phyloP scores from a whole-genome alignment of 306 rosid genomes.

The Quercus engelmannii region DNA sequence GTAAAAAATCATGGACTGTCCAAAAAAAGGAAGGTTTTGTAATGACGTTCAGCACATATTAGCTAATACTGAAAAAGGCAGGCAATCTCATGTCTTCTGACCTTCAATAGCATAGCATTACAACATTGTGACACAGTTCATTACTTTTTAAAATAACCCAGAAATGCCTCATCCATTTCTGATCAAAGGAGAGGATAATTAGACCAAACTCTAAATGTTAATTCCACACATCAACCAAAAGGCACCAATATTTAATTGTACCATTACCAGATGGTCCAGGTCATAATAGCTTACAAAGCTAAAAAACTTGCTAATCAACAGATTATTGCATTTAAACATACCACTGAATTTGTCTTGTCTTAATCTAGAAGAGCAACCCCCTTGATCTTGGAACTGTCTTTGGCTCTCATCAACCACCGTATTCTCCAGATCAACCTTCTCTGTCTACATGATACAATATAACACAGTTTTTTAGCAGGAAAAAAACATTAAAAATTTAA shows the following conservation, averaged over 20 bases:
- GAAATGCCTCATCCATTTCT: slow-evolving; percentile 13
- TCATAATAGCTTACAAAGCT: background rate
- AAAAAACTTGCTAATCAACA: background rate
- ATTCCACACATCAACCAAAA: background rate
- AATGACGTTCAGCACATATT: background rate
- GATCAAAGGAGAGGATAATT: background rate
- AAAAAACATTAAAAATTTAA: background rate
- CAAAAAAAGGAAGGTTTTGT: background rate
- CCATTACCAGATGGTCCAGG: background rate
- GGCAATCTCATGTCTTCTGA: background rate
- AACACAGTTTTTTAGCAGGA: slow-evolving; percentile 32
- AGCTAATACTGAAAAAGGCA: background rate
- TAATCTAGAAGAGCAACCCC: slow-evolving; percentile 52
- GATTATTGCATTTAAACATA: slow-evolving; percentile 33
- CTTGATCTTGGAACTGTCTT: slow-evolving; percentile 71
- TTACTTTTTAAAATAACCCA: slow-evolving; percentile 16
- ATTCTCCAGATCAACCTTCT: slow-evolving; percentile 98
- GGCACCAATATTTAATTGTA: background rate
- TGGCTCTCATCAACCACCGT: slow-evolving; percentile 99
- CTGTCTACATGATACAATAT: slow-evolving; percentile 69
- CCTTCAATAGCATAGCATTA: slow-evolving; percentile 13
- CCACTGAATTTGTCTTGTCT: slow-evolving; percentile 81
- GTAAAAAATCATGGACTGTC: background rate
- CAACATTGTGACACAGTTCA: slow-evolving; percentile 12
- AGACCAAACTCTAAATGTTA: slow-evolving; percentile 7